Conservation (phyloP, 495 filamentous ascomycete genomes). For the Neurospora sp. region DNA sequence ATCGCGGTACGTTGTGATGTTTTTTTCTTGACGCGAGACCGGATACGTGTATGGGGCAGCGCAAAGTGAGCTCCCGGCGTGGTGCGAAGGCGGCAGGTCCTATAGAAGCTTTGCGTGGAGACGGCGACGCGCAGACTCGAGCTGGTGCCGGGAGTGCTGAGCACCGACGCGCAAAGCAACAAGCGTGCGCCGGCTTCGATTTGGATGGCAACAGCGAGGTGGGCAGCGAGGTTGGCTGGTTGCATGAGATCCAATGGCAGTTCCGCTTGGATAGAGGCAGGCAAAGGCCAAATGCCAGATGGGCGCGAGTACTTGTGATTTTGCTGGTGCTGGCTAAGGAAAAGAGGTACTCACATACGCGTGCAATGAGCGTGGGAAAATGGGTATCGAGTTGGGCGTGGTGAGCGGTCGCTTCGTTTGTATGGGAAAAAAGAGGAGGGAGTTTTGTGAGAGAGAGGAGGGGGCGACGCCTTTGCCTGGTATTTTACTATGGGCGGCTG, state of each 20-base stretch:
- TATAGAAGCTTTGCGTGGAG: slow-evolving; percentile 5
- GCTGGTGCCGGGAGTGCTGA: background rate
- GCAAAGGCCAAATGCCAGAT: slow-evolving; percentile 1
- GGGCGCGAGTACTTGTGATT: slow-evolving; percentile 14
- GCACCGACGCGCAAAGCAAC: background rate
- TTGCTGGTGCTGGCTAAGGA: slow-evolving; percentile 8
- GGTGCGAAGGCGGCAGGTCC: background rate
- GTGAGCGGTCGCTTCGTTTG: slow-evolving; percentile 27
- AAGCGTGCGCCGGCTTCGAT: background rate
- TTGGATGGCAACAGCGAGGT: background rate
- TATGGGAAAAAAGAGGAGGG: slow-evolving; percentile 41
- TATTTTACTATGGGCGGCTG: slow-evolving; percentile 54
- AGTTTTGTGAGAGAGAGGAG: slow-evolving; percentile 45
- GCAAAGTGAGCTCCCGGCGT: slow-evolving; percentile 3
- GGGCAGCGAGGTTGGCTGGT: background rate
- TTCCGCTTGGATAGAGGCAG: background rate
- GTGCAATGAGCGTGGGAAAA: slow-evolving; percentile 7
- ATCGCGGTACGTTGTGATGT: slow-evolving; percentile 3
- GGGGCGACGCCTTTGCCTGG: slow-evolving; percentile 39
- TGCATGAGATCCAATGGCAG: slow-evolving; percentile 4
- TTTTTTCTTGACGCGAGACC: slow-evolving; percentile 3
- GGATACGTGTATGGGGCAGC: slow-evolving; percentile 4
- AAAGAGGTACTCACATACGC: slow-evolving; percentile 18
- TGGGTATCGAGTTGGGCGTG: slow-evolving; percentile 19
- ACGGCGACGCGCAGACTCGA: background rate